Evolutionary conservation across 306 rosid genomes (phyloP).

Genomic region (Arachis hypogaea): DNA sequence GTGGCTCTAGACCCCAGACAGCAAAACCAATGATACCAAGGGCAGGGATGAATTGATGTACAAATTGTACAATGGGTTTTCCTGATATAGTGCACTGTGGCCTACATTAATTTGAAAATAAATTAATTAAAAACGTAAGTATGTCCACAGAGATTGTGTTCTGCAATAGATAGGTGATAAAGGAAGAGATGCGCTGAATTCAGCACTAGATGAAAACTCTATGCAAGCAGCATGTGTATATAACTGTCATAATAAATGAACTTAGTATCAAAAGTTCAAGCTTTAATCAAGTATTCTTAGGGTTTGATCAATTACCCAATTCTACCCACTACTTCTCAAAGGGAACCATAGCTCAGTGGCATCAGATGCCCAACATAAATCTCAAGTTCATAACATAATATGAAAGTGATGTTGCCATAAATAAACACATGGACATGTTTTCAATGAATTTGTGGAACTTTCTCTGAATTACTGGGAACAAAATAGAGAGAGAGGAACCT

Average conservation of each 20-base stretch:
- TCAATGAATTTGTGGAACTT: slow-evolving; percentile 22
- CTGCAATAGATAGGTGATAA: background rate
- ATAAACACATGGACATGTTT: slow-evolving; percentile 7
- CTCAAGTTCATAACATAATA: slow-evolving; percentile 3
- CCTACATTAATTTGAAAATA: slow-evolving; percentile 46
- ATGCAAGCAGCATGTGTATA: slow-evolving; percentile 1
- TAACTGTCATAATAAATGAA: background rate
- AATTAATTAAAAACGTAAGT: background rate
- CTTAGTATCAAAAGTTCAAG: slow-evolving; percentile 16
- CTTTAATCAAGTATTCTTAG: background rate
- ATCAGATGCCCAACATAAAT: slow-evolving; percentile 3
- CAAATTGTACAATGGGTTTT: slow-evolving; percentile 49
- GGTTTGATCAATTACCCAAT: slow-evolving; percentile 19
- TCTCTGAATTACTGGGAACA: slow-evolving; percentile 8
- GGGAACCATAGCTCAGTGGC: background rate
- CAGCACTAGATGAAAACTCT: slow-evolving; percentile 10
- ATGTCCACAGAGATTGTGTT: slow-evolving; percentile 5
- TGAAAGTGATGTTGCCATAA: background rate
- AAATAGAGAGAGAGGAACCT: slow-evolving; percentile 51
- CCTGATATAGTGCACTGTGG: slow-evolving; percentile 58
- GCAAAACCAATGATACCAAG: slow-evolving; percentile 81
- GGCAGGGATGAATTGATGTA: slow-evolving; percentile 66
- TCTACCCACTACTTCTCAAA: slow-evolving; percentile 2
- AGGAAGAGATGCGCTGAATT: slow-evolving; percentile 18
- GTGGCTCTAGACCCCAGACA: slow-evolving; percentile 81